Evolutionary conservation across 2,329 filamentous ascomycete species (phyloP), one percentile per base, ranked within the genome.

Genomic region (Penicillium sp.): DNA sequence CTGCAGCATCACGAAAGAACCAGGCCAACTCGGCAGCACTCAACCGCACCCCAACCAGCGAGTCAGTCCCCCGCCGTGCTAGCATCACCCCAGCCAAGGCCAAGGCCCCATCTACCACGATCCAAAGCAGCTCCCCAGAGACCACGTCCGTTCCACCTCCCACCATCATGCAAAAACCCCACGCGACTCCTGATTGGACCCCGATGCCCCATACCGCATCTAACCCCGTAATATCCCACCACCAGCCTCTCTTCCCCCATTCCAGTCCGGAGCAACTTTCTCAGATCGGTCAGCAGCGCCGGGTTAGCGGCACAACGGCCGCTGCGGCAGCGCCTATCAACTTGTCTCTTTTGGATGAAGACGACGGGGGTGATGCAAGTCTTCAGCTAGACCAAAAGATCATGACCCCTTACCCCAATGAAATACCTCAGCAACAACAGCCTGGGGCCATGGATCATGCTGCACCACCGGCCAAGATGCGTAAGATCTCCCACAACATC

Each of bases 1-100:
- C 88, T 22, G 87, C 87, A 25, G 89, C 89, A 26, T 82, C 88
- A n/a, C 86, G 91, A 40, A 92, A 94, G 70, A 86, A 86, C 45
- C 73, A 75, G 56, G 69, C 68, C 37, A 68, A 69, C 42, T 62
- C 69, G 11, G 65, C 68, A 18, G 64, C 61, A 12, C 55, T 72
- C 33, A 70, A 69, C 53, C 69, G 70, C 41, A 67, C 67, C 31
- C 64, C 69, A n/a, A 68, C 68, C 8, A 67, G 55, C 43, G 69
- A 73, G 20, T 63, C 68, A 3, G 63, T 64, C 7, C 64, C 65
- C 12, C 62, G 62, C 37, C 67, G 66, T 29, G 55, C 65, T 26
- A 69, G 64, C 27, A 53, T 65, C 46, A 66, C 63, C 11, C 58
- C 67, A n/a, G 65, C 66, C n/a, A 70, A 68, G 51, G 54, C 58